These are phyloP conservation scores for Amaranthus cruentus DNA, from an alignment of 148 eudicot genomes.

Conservation along the genomic window DNA sequence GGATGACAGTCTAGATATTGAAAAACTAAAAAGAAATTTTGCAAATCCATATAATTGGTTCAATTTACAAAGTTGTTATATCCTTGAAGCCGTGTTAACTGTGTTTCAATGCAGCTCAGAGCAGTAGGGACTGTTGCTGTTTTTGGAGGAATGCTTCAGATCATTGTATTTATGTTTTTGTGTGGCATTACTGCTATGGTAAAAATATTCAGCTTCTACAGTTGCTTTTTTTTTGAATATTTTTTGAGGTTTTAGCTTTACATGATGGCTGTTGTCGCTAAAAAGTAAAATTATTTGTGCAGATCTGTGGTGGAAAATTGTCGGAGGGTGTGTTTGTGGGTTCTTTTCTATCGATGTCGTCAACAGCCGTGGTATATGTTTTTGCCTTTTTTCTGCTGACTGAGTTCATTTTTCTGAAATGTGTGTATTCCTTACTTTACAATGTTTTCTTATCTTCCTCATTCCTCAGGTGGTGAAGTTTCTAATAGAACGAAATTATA, in stretches of 20 bases:
- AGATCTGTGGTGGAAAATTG: conserved; percentile 88
- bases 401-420: not conserved
- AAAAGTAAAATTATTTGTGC: conserved; percentile 21
- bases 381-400: conserved; percentile 11
- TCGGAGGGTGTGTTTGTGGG: conserved; percentile 99
- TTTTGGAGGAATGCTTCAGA: conserved; percentile 93
- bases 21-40: not conserved
- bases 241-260: conserved; percentile 3
- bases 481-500: conserved; percentile 71
- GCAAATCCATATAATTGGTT: not conserved
- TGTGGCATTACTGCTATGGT: conserved; percentile 88
- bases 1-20: not conserved
- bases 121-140: conserved; percentile 97
- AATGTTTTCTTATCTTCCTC: conserved; percentile 10
- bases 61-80: not conserved
- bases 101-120: conserved; percentile 60
- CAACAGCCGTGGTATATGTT: conserved; percentile 86
- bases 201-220: conserved; percentile 18
- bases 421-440: conserved; percentile 2
- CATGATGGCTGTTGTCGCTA: conserved; percentile 9
- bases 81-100: conserved; percentile 11
- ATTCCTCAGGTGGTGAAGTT: conserved; percentile 77
- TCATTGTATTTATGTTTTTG: conserved; percentile 71
- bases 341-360: conserved; percentile 96
- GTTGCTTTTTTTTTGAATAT: not conserved